Conservation (phyloP, 495 filamentous ascomycete species). For the Poronia punctata region DNA sequence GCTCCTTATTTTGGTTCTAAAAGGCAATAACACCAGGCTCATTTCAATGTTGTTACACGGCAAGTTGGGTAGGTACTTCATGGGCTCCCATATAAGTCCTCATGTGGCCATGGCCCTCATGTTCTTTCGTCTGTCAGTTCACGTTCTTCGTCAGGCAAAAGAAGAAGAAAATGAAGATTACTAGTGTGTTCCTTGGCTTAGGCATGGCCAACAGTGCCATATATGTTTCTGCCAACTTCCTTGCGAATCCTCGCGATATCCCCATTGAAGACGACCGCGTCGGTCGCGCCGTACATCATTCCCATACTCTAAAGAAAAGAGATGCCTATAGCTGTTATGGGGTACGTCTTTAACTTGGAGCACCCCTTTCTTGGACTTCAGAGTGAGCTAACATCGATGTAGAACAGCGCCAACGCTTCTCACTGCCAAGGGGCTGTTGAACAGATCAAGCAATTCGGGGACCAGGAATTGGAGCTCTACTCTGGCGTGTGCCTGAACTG, state of each 20-base stretch:
- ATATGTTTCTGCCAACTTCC: not conserved
- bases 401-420: constrained; percentile 7
- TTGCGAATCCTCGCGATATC: not conserved
- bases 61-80: no score
- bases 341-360: constrained; percentile 16
- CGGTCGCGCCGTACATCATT: not conserved
- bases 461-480: constrained; percentile 17
- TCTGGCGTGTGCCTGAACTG: constrained; percentile 23
- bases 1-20: no score
- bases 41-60: no score
- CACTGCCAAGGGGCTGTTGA: constrained; percentile 21
- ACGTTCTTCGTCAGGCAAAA: no score
- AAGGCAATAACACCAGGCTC: no score
- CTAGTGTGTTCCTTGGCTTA: not conserved
- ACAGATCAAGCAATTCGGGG: constrained; percentile 12
- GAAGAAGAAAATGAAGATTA: constrained; percentile 17
- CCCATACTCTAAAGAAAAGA: constrained; percentile 15
- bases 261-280: not conserved
- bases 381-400: not conserved
- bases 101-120: no score
- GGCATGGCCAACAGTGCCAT: not conserved
- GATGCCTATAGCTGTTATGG: constrained; percentile 26
- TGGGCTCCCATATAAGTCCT: no score
- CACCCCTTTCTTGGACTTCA: constrained; percentile 2
- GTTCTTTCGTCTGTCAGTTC: no score